These are phyloP conservation scores for Chondrus crispus DNA, from an alignment of 23 red algal genomes.

Conservation along the genomic window DNA sequence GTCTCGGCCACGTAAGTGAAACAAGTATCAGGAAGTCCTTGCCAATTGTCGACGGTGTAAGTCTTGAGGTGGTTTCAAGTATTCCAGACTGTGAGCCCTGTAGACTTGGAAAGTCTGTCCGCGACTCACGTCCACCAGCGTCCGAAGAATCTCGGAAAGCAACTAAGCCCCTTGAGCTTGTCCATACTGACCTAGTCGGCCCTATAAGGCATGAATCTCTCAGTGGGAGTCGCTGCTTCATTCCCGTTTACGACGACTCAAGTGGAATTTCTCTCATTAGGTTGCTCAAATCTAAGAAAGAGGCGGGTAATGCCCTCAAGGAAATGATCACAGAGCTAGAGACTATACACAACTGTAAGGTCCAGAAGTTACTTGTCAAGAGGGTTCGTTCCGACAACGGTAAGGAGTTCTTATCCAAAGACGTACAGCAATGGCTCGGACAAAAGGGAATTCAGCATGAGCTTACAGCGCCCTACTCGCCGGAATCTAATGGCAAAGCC, in stretches of 20 bases:
- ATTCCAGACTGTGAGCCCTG: background rate
- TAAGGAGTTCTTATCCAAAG: background rate
- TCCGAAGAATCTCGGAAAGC: background rate
- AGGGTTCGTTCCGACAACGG: slow-evolving; percentile 24
- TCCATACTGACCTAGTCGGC: background rate
- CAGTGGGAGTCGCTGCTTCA: background rate
- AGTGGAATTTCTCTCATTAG: background rate
- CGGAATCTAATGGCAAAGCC: slow-evolving; percentile 16
- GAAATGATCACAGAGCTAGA: background rate
- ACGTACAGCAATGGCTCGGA: background rate
- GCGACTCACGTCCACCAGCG: background rate
- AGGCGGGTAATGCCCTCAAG: background rate
- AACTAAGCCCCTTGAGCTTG: background rate
- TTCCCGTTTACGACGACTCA: background rate
- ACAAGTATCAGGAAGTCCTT: background rate
- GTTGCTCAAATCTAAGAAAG: background rate
- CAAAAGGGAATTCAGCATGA: slow-evolving; percentile 11
- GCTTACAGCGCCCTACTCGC: background rate
- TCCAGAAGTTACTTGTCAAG: background rate
- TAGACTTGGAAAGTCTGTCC: background rate
- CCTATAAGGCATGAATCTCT: background rate
- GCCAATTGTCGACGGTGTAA: background rate
- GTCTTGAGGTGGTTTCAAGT: background rate
- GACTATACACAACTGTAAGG: background rate
- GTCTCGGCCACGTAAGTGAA: background rate